Base-by-base conservation (phyloP, 208 protist genomes). In the Phytomonas francai region DNA sequence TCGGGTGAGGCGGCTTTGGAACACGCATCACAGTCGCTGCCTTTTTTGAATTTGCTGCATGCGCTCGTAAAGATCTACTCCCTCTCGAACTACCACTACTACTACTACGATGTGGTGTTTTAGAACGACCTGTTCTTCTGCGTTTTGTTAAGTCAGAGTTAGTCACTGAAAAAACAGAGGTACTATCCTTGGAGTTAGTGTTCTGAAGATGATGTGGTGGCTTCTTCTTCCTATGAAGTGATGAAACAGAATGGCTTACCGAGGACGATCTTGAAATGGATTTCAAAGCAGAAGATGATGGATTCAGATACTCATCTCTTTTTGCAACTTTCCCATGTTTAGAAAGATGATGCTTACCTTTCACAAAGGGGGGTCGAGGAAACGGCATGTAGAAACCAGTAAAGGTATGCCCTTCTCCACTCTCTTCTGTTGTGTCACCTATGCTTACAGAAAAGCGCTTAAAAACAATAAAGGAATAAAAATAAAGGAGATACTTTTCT, bases 401-500 rank as follows among this genome's bases (percentile, higher is more conserved):
- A 54, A 54, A 54, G 45, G 45, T 6, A 54, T 54, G 45, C 45
- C 25, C 25, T 25, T 19, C 45, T 54, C 25, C 16, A 25, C 45
- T 54, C 25, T 22, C 0, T 54, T 54, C 11, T 54, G 7, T 25
- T 54, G 45, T 22, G 7, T 54, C 19, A 54, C 45, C 25, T 54
- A 54, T 6, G 1, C 11, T 22, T 25, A 67, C 19, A 34, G n/a
- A 67, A 25, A 63, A 28, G 22, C 34, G 1, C 22, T 63, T 63
- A 25, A 19, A 49, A 7, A 6, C 22, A 45, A 63, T n/a, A 39
- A 63, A 16, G 32, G 59, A 49, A 63, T 7, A 45, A 25, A 45
- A 63, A 45, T 63, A 22, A 58, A 63, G 19, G 19, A 58, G 6
- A 63, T 58, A 31, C 56, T 25, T 67, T 59, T 8, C 39, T 36